Percentiles rank a stretch among this genome's conserved stretches.
Conservation (phyloP, 805 yeast species). For the Candida ulmi region DNA sequence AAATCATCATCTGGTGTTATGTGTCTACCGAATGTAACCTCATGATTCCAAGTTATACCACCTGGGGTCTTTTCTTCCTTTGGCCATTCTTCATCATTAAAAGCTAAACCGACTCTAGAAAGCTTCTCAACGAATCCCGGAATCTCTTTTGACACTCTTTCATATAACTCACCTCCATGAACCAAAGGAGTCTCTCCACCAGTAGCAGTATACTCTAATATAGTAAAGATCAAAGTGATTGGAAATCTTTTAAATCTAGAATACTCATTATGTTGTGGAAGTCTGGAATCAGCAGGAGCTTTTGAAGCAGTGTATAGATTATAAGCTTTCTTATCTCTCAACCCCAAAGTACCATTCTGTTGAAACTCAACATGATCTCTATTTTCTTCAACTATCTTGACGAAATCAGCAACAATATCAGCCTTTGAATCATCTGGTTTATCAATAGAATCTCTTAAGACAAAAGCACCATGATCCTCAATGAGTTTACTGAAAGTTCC, state of each 20-base stretch:
- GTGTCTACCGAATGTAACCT: constrained; percentile 28
- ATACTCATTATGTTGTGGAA: constrained; percentile 30
- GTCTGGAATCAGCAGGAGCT: constrained; percentile 19
- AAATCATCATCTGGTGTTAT: constrained; percentile 19
- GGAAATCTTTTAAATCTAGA: constrained; percentile 27
- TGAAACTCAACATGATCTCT: constrained; percentile 22
- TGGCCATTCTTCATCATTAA: constrained; percentile 25
- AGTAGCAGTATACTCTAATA: constrained; percentile 16
- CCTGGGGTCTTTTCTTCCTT: constrained; percentile 7
- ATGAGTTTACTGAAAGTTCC: constrained; percentile 22
- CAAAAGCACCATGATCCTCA: constrained; percentile 26
- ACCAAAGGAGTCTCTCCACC: constrained; percentile 32
- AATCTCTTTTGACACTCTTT: constrained; percentile 10
- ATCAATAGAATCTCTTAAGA: constrained; percentile 20
- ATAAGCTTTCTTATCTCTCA: constrained; percentile 22
- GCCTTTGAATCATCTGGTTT: constrained; percentile 18
- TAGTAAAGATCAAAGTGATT: constrained; percentile 21
- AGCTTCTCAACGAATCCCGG: constrained; percentile 23
- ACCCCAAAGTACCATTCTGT: constrained; percentile 27
- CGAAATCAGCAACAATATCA: constrained; percentile 11
- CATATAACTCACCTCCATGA: constrained; percentile 28
- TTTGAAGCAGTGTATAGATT: constrained; percentile 28
- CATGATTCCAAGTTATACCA: constrained; percentile 24
- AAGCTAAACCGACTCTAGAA: constrained; percentile 20
- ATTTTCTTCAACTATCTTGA: constrained; percentile 18